Evolutionary conservation across 2,329 filamentous ascomycete species (phyloP).

Genomic region (Conoideocrella luteorostrata): DNA sequence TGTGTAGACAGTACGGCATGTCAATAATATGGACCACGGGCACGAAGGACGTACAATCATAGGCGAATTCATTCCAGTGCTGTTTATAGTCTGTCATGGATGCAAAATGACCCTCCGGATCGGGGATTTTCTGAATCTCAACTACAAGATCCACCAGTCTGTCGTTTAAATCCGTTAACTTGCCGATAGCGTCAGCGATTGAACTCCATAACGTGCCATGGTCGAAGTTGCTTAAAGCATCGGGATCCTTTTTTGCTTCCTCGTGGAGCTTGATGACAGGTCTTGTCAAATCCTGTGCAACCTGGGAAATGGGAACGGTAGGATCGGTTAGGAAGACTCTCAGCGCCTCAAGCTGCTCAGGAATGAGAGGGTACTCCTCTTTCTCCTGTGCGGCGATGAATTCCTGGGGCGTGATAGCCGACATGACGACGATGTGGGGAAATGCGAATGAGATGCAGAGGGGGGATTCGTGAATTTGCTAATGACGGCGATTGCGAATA

Average conservation of each 20-base stretch:
- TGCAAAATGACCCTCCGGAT: not conserved
- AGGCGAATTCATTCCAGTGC: conserved; percentile 3
- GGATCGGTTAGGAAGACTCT: not conserved
- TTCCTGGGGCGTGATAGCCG: not conserved
- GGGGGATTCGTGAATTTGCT: not conserved
- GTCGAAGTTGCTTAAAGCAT: not conserved
- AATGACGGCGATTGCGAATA: not conserved
- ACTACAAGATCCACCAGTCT: conserved; percentile 1
- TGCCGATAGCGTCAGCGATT: not conserved
- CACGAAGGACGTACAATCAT: not conserved
- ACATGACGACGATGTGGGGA: not conserved
- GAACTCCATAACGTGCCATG: conserved; percentile 1
- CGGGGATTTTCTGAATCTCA: conserved; percentile 3
- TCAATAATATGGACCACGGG: too few species aligned
- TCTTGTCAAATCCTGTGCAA: not conserved
- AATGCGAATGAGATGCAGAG: not conserved
- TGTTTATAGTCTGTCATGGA: not conserved
- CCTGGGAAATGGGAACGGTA: not conserved
- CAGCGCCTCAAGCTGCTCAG: not conserved
- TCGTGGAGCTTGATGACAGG: conserved; percentile 1
- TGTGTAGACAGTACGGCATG: too few species aligned
- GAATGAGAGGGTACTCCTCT: not conserved
- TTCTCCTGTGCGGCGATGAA: not conserved
- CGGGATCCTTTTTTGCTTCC: not conserved
- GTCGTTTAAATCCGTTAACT: not conserved